Base-by-base conservation (phyloP, 306 rosid species). In the Dryas octopetala region DNA sequence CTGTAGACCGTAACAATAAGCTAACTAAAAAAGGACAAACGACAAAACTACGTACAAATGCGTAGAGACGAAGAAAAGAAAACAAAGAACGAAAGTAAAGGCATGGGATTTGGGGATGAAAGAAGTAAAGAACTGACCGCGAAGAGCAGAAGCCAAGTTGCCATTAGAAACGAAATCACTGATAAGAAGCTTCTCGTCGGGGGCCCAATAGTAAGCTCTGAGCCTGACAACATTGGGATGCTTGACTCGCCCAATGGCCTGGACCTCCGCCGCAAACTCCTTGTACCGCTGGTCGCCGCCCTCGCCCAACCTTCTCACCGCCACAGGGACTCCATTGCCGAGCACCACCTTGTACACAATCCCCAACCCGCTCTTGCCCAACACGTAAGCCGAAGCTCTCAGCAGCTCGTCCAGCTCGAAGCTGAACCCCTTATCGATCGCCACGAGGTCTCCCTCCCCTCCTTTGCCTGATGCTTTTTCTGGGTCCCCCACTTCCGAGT, bases 331-430 rank as follows among this genome's bases (percentile, higher is more conserved):
- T 61, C 99, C 99, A 88, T 86, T 96, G 3, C 97, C 98, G 2
- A 96, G 89, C 75, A 92, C 99, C 23, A 96, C 99, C 72, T 96
- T 96, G 66, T 96, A 96, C 90, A 96, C 99, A 62, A 96, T 96
- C 67, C 99, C 99, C 78, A 92, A 57, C 46, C 96, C 96, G 81
- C 99, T 96, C 86, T 96, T 96, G 72, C 99, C 99, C 83, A 96
- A 76, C 60, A 96, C 99, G 68, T 96, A 96, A 4, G 99, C 99
- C 57, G 98, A 92, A 1, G 99, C 99, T 11, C 98, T 83, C 66
- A 96, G 74, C 11, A 96, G 86, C 86, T 96, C 99, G 83, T 96
- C 99, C 26, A 96, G 94, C 77, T 90, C 99, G 65, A 96, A 96
- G 6, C 77, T 77, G 7, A 96, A 96, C 7, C 98, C 98, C 16